Evolutionary conservation across 768 basidiomycete species (phyloP).

Genomic region (Lanmaoa pseudosensibilis): DNA sequence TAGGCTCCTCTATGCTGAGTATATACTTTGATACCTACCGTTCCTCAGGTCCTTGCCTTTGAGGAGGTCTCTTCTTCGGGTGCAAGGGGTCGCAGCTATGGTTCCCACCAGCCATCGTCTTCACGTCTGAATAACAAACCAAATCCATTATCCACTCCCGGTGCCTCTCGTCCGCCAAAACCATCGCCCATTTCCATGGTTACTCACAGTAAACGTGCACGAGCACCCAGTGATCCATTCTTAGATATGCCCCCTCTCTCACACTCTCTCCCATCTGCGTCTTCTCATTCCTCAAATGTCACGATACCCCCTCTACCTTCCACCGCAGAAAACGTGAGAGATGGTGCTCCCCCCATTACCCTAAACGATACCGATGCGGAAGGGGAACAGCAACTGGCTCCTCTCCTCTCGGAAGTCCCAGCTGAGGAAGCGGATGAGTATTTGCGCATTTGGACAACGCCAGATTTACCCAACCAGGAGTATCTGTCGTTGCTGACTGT

Average conservation of each 20-base stretch:
- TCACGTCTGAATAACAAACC: constrained; percentile 58
- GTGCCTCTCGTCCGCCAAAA: constrained; percentile 32
- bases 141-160: constrained; percentile 46
- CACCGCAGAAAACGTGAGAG: constrained; percentile 40
- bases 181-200: constrained; percentile 42
- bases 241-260: constrained; percentile 67
- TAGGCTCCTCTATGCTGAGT: constrained; percentile 37
- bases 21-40: constrained; percentile 5
- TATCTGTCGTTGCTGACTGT: constrained; percentile 62
- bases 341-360: constrained; percentile 40
- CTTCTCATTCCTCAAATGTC: constrained; percentile 44
- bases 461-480: constrained; percentile 78
- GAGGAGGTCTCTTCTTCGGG: constrained; percentile 56
- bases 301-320: constrained; percentile 34
- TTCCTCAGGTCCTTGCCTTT: constrained; percentile 61
- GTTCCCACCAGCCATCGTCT: constrained; percentile 39
- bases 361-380: constrained; percentile 31
- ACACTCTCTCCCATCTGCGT: constrained; percentile 52
- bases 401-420: constrained; percentile 35
- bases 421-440: constrained; percentile 43
- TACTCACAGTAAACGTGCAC: constrained; percentile 58
- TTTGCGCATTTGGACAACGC: constrained; percentile 78
- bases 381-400: constrained; percentile 36
- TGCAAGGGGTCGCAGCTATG: constrained; percentile 28
- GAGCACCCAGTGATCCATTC: constrained; percentile 80